Evolutionary conservation across 768 basidiomycete genomes (phyloP).

Genomic region (Sporobolomyces roseus): DNA sequence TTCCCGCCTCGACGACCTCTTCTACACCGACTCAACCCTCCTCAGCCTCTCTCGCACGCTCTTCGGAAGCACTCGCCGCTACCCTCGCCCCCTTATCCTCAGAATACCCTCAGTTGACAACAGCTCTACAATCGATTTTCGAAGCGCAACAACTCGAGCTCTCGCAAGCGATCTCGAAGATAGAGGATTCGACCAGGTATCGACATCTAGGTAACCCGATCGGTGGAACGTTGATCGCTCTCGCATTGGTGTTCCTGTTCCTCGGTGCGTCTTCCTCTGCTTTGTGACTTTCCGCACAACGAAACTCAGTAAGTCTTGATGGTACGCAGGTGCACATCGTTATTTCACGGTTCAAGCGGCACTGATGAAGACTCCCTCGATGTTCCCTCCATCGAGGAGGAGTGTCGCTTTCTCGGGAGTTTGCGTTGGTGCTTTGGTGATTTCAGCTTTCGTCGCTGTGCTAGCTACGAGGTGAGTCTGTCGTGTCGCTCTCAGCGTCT

Average conservation of each 20-base stretch:
- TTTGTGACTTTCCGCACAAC: neutral
- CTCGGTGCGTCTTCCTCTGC: slow-evolving; percentile 6
- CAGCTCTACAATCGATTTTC: neutral
- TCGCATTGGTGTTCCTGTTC: slow-evolving; percentile 28
- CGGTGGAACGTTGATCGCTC: slow-evolving; percentile 31
- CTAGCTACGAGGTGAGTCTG: slow-evolving; percentile 13
- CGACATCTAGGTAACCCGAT: slow-evolving; percentile 30
- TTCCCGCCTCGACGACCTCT: slow-evolving; percentile 9
- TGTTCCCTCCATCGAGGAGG: slow-evolving; percentile 32
- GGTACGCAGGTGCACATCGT: slow-evolving; percentile 31
- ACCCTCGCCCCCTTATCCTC: slow-evolving; percentile 3
- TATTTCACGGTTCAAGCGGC: slow-evolving; percentile 24
- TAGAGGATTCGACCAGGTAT: slow-evolving; percentile 18
- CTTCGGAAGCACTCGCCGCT: neutral
- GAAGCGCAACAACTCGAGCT: slow-evolving; percentile 15
- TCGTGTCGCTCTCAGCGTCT: too few species aligned
- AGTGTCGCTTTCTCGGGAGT: slow-evolving; percentile 16
- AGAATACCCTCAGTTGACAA: neutral
- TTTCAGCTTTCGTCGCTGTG: slow-evolving; percentile 13
- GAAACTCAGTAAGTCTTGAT: neutral
- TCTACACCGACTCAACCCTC: neutral
- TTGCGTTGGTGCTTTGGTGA: slow-evolving; percentile 24
- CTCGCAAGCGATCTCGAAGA: neutral
- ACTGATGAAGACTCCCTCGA: slow-evolving; percentile 22
- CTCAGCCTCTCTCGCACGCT: neutral